Base-by-base conservation (phyloP, 805 yeast genomes). In the Candida sphagnicola region DNA sequence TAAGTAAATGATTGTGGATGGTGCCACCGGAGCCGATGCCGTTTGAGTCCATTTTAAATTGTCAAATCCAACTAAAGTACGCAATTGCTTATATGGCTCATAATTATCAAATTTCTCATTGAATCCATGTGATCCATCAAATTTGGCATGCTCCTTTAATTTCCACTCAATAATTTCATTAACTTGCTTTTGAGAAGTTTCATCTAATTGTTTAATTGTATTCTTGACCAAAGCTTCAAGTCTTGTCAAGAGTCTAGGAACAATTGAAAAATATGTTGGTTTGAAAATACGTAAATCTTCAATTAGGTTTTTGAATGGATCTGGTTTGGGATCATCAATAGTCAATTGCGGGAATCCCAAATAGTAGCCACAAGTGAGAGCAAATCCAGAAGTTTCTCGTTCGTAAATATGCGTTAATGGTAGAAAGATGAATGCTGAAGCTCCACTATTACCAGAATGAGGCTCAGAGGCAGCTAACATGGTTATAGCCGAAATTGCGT, bases 331-430 rank as follows among this genome's bases (percentile, higher is more conserved):
- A 39, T 37, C 17, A 11, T 44, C 48, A 10, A 48, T 31, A 3
- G 49, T 44, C 10, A 40, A 24, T 37, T 48, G 63, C 3, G 67
- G 67, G 47, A 59, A 55, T 4, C 65, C 65, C 13, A 62, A 40
- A 41, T 45, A 45, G n/a, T 50, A 51, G 16, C 67, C 69, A n/a
- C 45, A 35, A 3, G 45, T 8, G 15, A 58, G 39, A 12, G 47
- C 53, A 38, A 45, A 46, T 4, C 53, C 55, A 17, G 52, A 34
- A 12, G 51, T 38, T 42, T 53, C 59, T 26, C 70, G 47, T 42
- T 65, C 66, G 42, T 48, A 65, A 15, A 65, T 61, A 42, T 65
- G 70, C 11, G 70, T 66, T 44, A 65, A 53, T 0, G 70, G 70
- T 40, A 65, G 52, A 45, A 61, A 64, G 15, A 47, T 35, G 34